Evolutionary conservation across 805 yeast genomes (phyloP).

Genomic region (Candida tallmaniae): DNA sequence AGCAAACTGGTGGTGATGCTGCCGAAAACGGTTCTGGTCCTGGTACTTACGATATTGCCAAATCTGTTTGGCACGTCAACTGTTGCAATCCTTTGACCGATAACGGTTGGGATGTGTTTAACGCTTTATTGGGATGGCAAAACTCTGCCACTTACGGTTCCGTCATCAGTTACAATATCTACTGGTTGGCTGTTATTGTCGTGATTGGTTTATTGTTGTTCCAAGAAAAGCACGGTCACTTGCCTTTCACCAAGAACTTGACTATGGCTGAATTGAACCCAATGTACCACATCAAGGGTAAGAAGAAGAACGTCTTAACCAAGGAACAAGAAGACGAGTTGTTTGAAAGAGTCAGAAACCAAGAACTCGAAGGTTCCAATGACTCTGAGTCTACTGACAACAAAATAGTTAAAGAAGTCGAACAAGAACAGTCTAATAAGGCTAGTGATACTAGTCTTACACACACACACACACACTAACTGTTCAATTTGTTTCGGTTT

Average conservation of each 20-base stretch:
- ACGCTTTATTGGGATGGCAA: slow-evolving; percentile 95
- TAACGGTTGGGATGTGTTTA: slow-evolving; percentile 97
- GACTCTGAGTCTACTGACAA: slow-evolving; percentile 14
- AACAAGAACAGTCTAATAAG: slow-evolving; percentile 2
- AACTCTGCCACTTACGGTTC: slow-evolving; percentile 94
- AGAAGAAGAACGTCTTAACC: slow-evolving; percentile 47
- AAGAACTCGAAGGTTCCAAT: slow-evolving; percentile 15
- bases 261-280: slow-evolving; percentile 54
- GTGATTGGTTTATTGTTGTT: slow-evolving; percentile 62
- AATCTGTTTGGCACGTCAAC: slow-evolving; percentile 92
- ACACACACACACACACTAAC: slow-evolving; percentile 7
- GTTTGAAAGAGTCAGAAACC: slow-evolving; percentile 26
- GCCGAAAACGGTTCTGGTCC: slow-evolving; percentile 91
- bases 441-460: slow-evolving; percentile 1
- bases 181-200: slow-evolving; percentile 59
- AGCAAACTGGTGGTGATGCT: slow-evolving; percentile 87
- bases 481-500: background rate
- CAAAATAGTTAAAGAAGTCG: slow-evolving; percentile 6
- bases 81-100: slow-evolving; percentile 93
- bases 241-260: slow-evolving; percentile 58
- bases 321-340: slow-evolving; percentile 31
- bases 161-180: slow-evolving; percentile 79
- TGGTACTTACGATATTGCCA: slow-evolving; percentile 82
- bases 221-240: slow-evolving; percentile 81
- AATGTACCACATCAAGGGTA: slow-evolving; percentile 64